Conservation (phyloP, 371 early-diverging fungal species). For the Saksenaea vasiformis region DNA sequence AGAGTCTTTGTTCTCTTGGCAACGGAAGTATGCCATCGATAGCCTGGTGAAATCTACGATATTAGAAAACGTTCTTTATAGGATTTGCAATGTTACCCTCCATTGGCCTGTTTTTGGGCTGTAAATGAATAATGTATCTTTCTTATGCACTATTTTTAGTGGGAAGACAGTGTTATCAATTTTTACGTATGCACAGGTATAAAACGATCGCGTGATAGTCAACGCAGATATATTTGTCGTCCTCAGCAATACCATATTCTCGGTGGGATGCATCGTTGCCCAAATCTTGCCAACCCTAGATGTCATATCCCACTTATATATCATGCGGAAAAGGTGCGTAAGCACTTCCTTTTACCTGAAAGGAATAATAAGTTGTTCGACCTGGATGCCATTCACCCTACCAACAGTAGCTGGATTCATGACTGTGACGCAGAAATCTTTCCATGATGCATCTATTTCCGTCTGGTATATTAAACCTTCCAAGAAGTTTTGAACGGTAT, state of each 20-base stretch:
- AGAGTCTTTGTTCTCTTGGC: constrained; percentile 15
- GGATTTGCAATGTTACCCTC: neutral
- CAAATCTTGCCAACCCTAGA: neutral
- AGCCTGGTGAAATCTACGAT: neutral
- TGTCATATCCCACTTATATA: neutral
- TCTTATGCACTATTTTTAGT: neutral
- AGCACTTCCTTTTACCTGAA: constrained; percentile 42
- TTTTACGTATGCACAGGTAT: constrained; percentile 6
- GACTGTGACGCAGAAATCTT: constrained; percentile 56
- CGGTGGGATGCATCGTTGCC: neutral
- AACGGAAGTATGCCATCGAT: neutral
- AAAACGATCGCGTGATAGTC: neutral
- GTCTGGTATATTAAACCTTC: constrained; percentile 20
- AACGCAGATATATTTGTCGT: neutral
- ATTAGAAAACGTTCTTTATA: neutral
- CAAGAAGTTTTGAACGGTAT: constrained; percentile 47
- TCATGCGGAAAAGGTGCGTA: neutral
- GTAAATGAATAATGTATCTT: neutral
- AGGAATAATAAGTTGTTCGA: constrained; percentile 66
- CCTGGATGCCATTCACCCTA: constrained; percentile 58
- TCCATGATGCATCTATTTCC: constrained; percentile 4
- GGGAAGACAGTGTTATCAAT: constrained; percentile 18
- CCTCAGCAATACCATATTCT: neutral
- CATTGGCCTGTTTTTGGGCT: neutral
- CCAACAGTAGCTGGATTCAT: constrained; percentile 70